Base-by-base conservation (phyloP, 208 protist genomes). In the Kentomonas sorsogonicus region DNA sequence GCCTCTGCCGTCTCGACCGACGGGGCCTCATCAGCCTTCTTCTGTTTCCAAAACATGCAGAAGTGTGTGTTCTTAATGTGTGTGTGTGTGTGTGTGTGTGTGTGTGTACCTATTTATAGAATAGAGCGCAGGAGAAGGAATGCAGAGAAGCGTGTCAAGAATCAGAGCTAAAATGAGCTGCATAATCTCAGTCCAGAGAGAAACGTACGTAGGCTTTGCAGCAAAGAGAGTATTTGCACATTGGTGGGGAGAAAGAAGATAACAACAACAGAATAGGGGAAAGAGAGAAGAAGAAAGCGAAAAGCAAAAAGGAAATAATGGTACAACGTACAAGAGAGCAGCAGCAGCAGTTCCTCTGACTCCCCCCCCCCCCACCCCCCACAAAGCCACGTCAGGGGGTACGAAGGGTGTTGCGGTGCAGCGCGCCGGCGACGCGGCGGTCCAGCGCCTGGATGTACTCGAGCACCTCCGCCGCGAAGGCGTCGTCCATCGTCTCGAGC, bases 361-460 rank as follows among this genome's bases (percentile, higher is more conserved):
- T 30, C 41, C 36, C 46, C 20, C 4, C 15, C 16, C 26, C 4
- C 15, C 5, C 22, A 23, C 27, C 30, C 3, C 45, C 39, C 3
- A 9, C 39, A 18, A 31, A 57, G 5, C 9, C 52, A 13, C 38
- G 45, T 40, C 22, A 23, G 10, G 33, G n/a, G n/a, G n/a, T n/a
- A n/a, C n/a, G n/a, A n/a, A n/a, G n/a, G n/a, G n/a, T n/a, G n/a
- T n/a, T n/a, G 43, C 80, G 74, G 41, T 78, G 65, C 41, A 94
- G 65, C 1, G 86, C 86, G 15, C 76, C 78, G 13, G 76, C 56
- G 20, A 94, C 83, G 31, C 75, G 76, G 16, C 75, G 75, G 55
- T 94, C 84, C 47, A 94, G 74, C 31, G 76, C 82, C 22, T 82
- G 72, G 53, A 94, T 94, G 48, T 85, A 79, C 22, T 74, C 72